Conservation (phyloP, 2,329 filamentous ascomycete species). For the Rutstroemia sp. region DNA sequence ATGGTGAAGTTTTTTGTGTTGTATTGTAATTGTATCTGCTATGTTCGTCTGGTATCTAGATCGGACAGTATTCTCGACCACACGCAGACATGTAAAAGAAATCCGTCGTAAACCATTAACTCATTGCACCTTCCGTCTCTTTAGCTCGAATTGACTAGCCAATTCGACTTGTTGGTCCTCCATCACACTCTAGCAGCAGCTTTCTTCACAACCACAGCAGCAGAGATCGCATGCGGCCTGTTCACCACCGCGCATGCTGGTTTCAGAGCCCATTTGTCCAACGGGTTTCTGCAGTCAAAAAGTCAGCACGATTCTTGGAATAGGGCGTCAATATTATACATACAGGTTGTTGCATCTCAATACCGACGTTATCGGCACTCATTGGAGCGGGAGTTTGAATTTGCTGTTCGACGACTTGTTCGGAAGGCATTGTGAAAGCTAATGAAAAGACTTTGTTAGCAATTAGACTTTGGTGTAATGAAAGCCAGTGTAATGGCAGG, state of each 20-base stretch:
- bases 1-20: too few relatives aligned
- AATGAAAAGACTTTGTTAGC: too few relatives aligned
- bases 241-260: constrained; percentile 15
- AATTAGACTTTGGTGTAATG: too few relatives aligned
- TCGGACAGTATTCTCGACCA: too few relatives aligned
- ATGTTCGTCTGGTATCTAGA: too few relatives aligned
- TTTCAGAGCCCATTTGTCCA: constrained; percentile 9
- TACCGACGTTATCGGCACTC: constrained; percentile 15
- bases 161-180: too few relatives aligned
- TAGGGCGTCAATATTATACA: too few relatives aligned
- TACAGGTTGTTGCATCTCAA: constrained; percentile 25
- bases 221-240: constrained; percentile 9
- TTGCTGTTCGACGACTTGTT: constrained; percentile 23
- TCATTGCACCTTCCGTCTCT: not conserved
- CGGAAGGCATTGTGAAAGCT: constrained; percentile 22
- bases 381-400: constrained; percentile 24
- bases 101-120: not conserved
- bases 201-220: constrained; percentile 13
- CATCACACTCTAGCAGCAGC: constrained; percentile 15
- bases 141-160: too few relatives aligned
- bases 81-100: too few relatives aligned
- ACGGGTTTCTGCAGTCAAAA: constrained; percentile 11
- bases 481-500: too few relatives aligned
- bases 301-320: not conserved
- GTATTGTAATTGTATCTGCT: too few relatives aligned